Evolutionary conservation across 2,329 filamentous ascomycete species (phyloP), one percentile per base, ranked within the genome.

Genomic region (Colletotrichum salicis): DNA sequence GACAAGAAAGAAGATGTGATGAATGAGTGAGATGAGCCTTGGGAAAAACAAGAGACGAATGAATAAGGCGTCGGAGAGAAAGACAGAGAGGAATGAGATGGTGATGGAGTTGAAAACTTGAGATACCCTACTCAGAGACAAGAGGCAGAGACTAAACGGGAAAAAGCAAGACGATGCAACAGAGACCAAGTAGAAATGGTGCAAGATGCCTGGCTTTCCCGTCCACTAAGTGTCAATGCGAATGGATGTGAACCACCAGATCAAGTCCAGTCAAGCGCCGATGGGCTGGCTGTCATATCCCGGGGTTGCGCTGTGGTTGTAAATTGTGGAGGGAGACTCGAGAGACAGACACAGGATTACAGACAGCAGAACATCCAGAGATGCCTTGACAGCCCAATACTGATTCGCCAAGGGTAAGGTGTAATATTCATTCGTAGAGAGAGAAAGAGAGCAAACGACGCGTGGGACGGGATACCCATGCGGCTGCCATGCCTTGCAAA

Each of bases 41-140:
- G 37, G 6, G 1, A 3, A 8, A 19, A 5, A 13, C 37, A 15
- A 41, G 19, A 19, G 37, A 41, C 15, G 15, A 41, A 5, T 15
- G 37, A 15, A 15, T 15, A 41, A 41, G 3, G 19, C 19, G 13
- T 7, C 37, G 8, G 29, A 64, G n/a, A 13, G 31, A 56, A n/a
- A 24, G 27, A 55, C 19, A 64, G 61, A 51, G 61, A 64, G 52
- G 24, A 24, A 55, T 55, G 51, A 45, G 12, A 54, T n/a, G 52
- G 41, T 22, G 22, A 11, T 22, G 8, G 19, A n/a, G 41, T 48
- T 48, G 41, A 11, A 22, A n/a, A 48, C 41, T 48, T 48, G 19
- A 22, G 15, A 48, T 48, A 48, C 19, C 41, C 41, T 48, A 11
- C 41, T 48, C 41, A 22, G 41, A 48, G 41, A 48, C 41, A 48